These are phyloP conservation scores for Phytophthora litchii DNA, from an alignment of 352 stramenopile species.

Conservation along the genomic window DNA sequence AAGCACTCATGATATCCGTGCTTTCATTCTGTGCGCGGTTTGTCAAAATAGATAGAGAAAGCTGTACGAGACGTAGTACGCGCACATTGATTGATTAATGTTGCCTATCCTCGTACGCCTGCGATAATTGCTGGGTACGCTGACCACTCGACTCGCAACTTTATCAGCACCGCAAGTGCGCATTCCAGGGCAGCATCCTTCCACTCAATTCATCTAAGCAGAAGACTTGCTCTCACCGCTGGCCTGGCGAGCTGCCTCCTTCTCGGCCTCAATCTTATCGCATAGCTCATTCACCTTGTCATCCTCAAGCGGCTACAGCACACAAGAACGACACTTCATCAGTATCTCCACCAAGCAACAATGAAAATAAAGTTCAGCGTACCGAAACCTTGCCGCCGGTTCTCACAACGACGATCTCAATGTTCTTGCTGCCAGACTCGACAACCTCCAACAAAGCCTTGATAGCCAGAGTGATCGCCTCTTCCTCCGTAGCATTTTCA, in stretches of 20 bases:
- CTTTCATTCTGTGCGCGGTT: conserved; percentile 8
- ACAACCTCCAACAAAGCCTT: conserved; percentile 98
- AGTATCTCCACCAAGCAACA: not conserved
- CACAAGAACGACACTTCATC: not conserved
- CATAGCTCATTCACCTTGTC: conserved; percentile 84
- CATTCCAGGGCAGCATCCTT: conserved; percentile 19
- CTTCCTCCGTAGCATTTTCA: conserved; percentile 91
- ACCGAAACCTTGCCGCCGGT: conserved; percentile 74
- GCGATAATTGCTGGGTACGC: conserved; percentile 1
- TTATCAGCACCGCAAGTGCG: conserved; percentile 1
- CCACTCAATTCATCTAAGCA: conserved; percentile 38
- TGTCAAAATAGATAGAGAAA: not conserved
- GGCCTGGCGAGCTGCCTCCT: conserved; percentile 75
- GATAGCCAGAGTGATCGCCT: conserved; percentile 92
- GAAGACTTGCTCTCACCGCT: conserved; percentile 82
- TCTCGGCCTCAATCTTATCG: conserved; percentile 83
- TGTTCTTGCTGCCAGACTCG: conserved; percentile 98
- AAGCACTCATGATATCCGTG: conserved; percentile 19
- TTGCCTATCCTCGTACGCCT: conserved; percentile 4
- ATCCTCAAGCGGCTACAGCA: conserved; percentile 63
- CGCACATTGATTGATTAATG: conserved; percentile 30
- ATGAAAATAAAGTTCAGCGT: conserved; percentile 16
- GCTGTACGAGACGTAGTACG: conserved; percentile 6
- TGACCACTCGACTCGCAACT: conserved; percentile 2
- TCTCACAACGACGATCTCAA: conserved; percentile 97